Evolutionary conservation across 192 early-diverging fungal genomes (phyloP).

Genomic region (Phycomyces nitens): DNA sequence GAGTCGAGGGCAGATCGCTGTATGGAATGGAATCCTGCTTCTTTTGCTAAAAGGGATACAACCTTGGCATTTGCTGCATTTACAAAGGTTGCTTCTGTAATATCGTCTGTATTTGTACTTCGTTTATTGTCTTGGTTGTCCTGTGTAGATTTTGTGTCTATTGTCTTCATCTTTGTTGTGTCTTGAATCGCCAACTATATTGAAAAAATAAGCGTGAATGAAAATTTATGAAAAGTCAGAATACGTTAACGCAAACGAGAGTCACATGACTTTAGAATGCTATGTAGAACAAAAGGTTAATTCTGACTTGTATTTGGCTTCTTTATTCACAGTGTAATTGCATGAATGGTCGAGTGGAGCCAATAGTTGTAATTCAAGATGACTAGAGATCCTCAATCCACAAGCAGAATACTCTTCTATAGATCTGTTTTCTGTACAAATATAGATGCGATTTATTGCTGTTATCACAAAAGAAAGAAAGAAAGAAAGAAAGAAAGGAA

Average conservation of each 20-base stretch:
- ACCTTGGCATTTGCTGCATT: conserved; percentile 32
- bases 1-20: conserved; percentile 35
- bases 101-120: background rate
- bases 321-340: no score
- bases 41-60: conserved; percentile 39
- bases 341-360: no score
- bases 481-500: no score
- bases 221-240: no score
- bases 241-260: background rate
- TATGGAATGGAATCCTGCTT: conserved; percentile 42
- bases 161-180: background rate
- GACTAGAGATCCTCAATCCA: no score
- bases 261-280: background rate
- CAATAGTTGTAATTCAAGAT: no score
- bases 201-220: background rate
- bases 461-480: no score
- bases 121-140: no score
- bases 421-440: no score
- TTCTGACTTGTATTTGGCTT: no score
- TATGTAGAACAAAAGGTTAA: background rate
- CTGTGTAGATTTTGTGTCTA: background rate
- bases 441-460: no score
- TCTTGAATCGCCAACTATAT: background rate
- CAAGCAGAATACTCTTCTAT: no score
- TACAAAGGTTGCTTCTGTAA: background rate